Base-by-base conservation (phyloP, 495 filamentous ascomycete genomes). In the Hypoxylon lienhwacheense region DNA sequence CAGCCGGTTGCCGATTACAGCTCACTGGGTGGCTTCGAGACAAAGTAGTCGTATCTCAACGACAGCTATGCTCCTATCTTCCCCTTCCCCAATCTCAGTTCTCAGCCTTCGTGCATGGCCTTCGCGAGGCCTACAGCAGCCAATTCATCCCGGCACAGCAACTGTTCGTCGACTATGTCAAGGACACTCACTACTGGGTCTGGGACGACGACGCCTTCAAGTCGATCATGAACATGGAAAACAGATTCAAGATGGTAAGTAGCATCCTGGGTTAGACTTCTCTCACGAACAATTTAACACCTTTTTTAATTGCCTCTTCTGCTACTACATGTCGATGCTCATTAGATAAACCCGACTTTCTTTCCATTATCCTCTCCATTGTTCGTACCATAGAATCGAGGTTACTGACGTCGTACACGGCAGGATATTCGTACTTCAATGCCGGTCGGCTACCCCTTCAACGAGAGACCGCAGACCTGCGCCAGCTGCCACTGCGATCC, bases 111-210 rank as follows among this genome's bases (percentile, higher is more conserved):
- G n/a, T 1, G 5, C 5, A 12, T 42, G 6, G 0, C 1, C 12
- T 24, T 16, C 12, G 39, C 7, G 1, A 25, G 16, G n/a, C n/a
- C 22, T 1, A 28, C 6, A 26, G 15, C 8, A 17, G 7, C 7
- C 12, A 42, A 0, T 2, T 10, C 2, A 2, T 7, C 5, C 22
- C 24, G 5, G 15, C 12, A 3, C 3, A 14, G 41, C 4, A 21
- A 7, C n/a, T 44, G 7, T 31, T 29, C 15, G n/a, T 20, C 2
- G 2, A 12, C 14, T 28, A 17, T 2, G 26, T 44, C 16, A 32
- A 44, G 25, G 41, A 44, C 26, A 31, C 14, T 5, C 41, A 44
- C 7, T 29, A 19, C 14, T 44, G 41, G 41, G 16, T 31, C 6
- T 5, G 29, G 1, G 14, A 31, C 8, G 26, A 31, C 4, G 7